Conservation (phyloP, 2,329 filamentous ascomycete genomes). For the Teratosphaeria viscida region DNA sequence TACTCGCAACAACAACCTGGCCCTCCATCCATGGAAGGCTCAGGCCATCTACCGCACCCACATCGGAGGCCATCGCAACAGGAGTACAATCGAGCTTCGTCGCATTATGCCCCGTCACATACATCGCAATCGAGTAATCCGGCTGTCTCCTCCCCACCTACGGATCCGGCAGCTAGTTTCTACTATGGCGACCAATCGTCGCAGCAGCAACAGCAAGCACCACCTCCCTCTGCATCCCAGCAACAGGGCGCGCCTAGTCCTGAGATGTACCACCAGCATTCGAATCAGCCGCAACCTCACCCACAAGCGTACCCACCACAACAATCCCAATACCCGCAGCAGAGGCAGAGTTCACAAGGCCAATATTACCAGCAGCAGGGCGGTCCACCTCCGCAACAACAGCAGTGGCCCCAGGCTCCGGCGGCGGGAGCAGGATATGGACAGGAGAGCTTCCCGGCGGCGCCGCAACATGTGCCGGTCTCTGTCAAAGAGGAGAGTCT, state of each 20-base stretch:
- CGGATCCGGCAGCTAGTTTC: slow-evolving; percentile 47
- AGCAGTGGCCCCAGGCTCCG: slow-evolving; percentile 24
- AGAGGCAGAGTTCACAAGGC: background rate
- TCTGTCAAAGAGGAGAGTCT: slow-evolving; percentile 24
- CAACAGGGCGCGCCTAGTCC: background rate
- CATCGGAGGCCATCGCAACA: slow-evolving; percentile 12
- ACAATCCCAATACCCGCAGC: slow-evolving; percentile 10
- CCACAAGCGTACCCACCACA: slow-evolving; percentile 21
- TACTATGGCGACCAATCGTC: slow-evolving; percentile 37
- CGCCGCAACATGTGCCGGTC: slow-evolving; percentile 22
- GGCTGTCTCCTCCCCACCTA: slow-evolving; percentile 16
- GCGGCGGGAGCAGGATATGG: slow-evolving; percentile 20
- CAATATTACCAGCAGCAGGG: slow-evolving; percentile 12
- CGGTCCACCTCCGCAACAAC: slow-evolving; percentile 16
- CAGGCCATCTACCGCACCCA: slow-evolving; percentile 16
- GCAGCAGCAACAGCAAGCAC: background rate
- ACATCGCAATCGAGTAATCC: slow-evolving; percentile 19
- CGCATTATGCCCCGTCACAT: slow-evolving; percentile 27
- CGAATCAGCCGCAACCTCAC: background rate
- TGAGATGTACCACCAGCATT: background rate
- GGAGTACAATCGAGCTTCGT: slow-evolving; percentile 20
- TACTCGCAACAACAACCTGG: slow-evolving; percentile 16
- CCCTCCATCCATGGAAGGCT: slow-evolving; percentile 1
- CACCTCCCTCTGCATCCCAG: background rate
- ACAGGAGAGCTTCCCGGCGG: slow-evolving; percentile 23